Evolutionary conservation across 495 filamentous ascomycete genomes (phyloP), one percentile per base, ranked within the genome.

Genomic region (Aspergillus steynii): DNA sequence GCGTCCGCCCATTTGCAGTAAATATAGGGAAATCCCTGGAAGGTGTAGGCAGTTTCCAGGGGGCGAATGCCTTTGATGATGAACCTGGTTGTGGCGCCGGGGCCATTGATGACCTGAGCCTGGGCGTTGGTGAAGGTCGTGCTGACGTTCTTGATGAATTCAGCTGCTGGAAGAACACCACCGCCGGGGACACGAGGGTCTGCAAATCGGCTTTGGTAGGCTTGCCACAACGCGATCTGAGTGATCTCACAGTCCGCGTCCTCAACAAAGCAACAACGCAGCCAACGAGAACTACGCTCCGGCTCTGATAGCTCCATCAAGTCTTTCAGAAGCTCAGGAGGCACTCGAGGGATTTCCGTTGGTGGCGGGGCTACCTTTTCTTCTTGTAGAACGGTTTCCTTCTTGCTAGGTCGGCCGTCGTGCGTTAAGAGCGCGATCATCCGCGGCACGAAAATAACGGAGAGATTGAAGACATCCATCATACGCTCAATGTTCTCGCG

Each of bases 71-170:
- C 95, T 65, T 90, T 90, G 71, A 99, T 98, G 61, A 97, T 96
- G 74, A 97, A 98, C 61, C 91, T 91, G 15, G 76, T 79, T 57
- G 90, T 88, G 5, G 74, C 70, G 50, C 72, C 79, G 4, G 77
- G 75, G 0, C 77, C 80, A 29, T 78, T 80, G 25, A 92, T 82
- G 45, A 99, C 92, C 73, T 97, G 93, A 0, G 96, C 96, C 47
- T 79, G 90, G 56, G 82, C 95, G 70, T 81, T 88, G 14, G 77
- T 80, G 80, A 86, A 98, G 58, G 82, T 93, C 56, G 80, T 84
- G 65, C 88, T 93, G 32, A 98, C 94, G 66, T 97, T 97, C 61
- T 93, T 90, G 68, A 99, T 99, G 71, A 98, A 99, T 50, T 98
- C 96, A 3, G 93, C 92, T 1, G 96, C 95, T 9, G 87, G 87